Evolutionary conservation across 257 asterid species (phyloP), one percentile per base, ranked within the genome.

Genomic region (Vinca minor): DNA sequence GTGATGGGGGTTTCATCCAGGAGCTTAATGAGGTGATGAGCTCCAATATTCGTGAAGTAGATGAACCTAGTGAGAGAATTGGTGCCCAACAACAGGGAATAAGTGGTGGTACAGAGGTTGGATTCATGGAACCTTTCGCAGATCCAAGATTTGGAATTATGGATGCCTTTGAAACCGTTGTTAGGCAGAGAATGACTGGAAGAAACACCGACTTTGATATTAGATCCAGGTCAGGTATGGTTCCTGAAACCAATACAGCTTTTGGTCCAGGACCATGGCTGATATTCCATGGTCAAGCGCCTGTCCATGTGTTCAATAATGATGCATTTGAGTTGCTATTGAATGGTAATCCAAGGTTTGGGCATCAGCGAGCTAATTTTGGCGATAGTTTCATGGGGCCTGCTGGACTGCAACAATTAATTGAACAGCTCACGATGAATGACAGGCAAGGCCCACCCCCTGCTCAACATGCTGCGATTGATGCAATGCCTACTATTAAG

Each of bases 1-100:
- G 96, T 47, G 74, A 76, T 48, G 98, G 94, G 20, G 98, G 95
- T 58, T 91, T 91, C 44, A 73, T 91, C 66, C 94, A 88, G 66
- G 98, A 91, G 68, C 85, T 91, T 36, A 69, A 76, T 14, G 98
- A 91, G 69, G 58, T 69, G 28, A 62, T 62, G 63, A 69, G 48
- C 29, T 21, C 29, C 39, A 69, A 62, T 32, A 29, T 53, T 14
- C 81, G 50, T 59, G 63, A 61, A 55, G 67, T 52, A 8, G 70
- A 31, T 55, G 77, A 69, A 69, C 50, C 57, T 13, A 32, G 21
- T 31, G 39, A n/a, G n/a, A n/a, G n/a, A n/a, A n/a, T 29, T 8
- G 28, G 23, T 4, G 17, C 15, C 6, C 23, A 2, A 47, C 55
- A 55, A 21, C 67, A 42, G 23, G 73, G 59, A 26, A 65, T 83